Evolutionary conservation across 441 rosid genomes (phyloP), one percentile per base, ranked within the genome.

Genomic region (Flueggea neowawraea): DNA sequence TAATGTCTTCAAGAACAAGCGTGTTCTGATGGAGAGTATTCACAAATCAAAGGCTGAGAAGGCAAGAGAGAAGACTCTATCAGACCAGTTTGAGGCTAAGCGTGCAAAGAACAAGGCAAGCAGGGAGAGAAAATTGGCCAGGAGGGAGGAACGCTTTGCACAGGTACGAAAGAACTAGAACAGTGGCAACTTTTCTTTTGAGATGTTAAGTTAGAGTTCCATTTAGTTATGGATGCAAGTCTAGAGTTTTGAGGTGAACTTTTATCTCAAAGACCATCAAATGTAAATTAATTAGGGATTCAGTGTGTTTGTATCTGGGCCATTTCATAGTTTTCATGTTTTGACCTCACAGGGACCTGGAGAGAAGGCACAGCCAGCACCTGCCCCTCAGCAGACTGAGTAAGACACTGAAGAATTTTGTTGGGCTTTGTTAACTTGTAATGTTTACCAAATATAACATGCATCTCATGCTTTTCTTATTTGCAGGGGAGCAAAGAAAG

Each of bases 101-200:
- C 84, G 86, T 44, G 84, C 75, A 12, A 87, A 84, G 84, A 82
- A 82, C 81, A 87, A 87, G 81, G 90, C 86, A 11, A 80, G 84
- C 77, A 69, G 84, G 55, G 89, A 85, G 79, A 81, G 86, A 58
- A 87, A 83, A 69, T 12, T 73, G 52, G 89, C 95, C 16, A 70
- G 90, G 61, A 80, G 90, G 52, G 90, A 87, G 60, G 90, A 82
- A 64, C 65, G 73, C 2, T 65, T 73, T 49, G 74, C 74, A n/a
- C 78, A 63, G 69, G 76, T 72, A 31, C 43, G 63, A 14, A 1
- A 31, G 11, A 15, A 15, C n/a, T 22, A 9, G 5, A 4, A 15
- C 16, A 10, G n/a, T 10, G 2, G 28, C 28, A 22, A 22, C 28
- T 22, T 22, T 22, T 0, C 28, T 22, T 22, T 22, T 51, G 54